phyloP scores from a whole-genome alignment of 2,329 filamentous ascomycete species.

The Phyllosticta citrichinensis region DNA sequence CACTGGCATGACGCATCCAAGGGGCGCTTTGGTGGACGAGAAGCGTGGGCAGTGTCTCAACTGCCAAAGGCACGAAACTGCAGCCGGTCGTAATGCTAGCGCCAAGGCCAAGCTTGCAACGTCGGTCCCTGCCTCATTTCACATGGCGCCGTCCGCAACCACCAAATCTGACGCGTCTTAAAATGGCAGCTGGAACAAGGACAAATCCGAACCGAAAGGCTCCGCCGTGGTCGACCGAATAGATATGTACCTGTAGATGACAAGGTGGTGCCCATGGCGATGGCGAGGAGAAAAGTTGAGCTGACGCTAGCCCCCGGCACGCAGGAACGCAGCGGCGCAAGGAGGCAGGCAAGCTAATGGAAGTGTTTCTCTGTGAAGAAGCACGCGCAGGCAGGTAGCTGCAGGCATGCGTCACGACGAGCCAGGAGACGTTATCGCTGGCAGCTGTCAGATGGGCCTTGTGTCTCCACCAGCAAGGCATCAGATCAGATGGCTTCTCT shows the following conservation, averaged over 20 bases:
- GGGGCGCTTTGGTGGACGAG: not conserved
- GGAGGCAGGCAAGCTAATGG: not conserved
- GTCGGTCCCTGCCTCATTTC: not conserved
- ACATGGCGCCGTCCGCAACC: not conserved
- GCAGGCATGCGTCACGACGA: not conserved
- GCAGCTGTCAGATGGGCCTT: not conserved
- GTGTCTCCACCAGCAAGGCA: not conserved
- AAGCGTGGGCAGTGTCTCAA: not conserved
- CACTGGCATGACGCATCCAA: too few relatives aligned
- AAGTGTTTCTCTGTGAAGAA: not conserved
- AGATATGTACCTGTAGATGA: not conserved
- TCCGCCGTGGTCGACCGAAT: too few relatives aligned
- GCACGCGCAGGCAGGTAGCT: not conserved
- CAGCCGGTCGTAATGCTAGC: not conserved
- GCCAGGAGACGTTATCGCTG: not conserved
- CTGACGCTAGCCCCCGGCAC: not conserved
- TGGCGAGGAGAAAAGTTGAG: not conserved
- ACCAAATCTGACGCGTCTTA: not conserved
- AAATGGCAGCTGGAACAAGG: not conserved
- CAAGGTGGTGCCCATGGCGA: not conserved
- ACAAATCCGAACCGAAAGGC: not conserved
- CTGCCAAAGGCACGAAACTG: not conserved
- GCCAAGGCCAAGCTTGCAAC: not conserved
- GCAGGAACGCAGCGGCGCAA: not conserved
- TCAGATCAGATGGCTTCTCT: too few relatives aligned